Conservation (phyloP, 768 basidiomycete species). For the Favolaschia claudopus region DNA sequence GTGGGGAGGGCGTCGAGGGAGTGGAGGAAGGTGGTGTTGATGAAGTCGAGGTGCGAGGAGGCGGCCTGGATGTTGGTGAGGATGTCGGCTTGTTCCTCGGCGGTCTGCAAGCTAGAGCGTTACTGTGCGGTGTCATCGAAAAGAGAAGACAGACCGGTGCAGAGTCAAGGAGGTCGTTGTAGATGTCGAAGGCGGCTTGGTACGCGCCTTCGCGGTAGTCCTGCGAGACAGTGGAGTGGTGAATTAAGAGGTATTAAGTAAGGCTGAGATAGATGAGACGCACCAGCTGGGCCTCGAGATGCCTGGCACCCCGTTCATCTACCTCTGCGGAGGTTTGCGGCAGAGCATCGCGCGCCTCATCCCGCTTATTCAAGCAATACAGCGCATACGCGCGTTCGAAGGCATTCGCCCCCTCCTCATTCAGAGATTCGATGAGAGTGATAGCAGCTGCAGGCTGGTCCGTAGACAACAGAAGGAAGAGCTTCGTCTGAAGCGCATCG, state of each 20-base stretch:
- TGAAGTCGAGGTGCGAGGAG: conserved; percentile 85
- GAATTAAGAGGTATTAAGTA: too few relatives aligned
- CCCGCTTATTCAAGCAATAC: conserved; percentile 83
- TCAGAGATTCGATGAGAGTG: conserved; percentile 54
- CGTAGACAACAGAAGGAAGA: conserved; percentile 88
- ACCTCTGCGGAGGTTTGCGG: conserved; percentile 36
- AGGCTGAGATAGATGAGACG: too few relatives aligned
- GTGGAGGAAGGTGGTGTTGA: conserved; percentile 71
- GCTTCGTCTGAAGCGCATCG: conserved; percentile 83
- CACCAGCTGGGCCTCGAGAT: conserved; percentile 91
- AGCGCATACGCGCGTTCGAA: conserved; percentile 86
- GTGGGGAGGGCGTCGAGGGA: conserved; percentile 68
- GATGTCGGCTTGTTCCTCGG: conserved; percentile 89
- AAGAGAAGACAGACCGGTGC: conserved; percentile 67
- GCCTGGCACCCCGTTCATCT: conserved; percentile 70
- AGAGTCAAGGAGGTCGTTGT: conserved; percentile 81
- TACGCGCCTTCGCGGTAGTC: conserved; percentile 82
- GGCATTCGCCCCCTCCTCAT: conserved; percentile 39
- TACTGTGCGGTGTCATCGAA: conserved; percentile 2
- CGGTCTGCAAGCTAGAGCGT: conserved; percentile 56
- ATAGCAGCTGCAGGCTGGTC: conserved; percentile 82
- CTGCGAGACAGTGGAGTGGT: conserved; percentile 52
- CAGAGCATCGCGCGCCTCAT: conserved; percentile 67
- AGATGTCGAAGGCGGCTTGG: conserved; percentile 75
- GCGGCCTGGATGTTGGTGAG: conserved; percentile 85